phyloP scores from a whole-genome alignment of 371 early-diverging fungal species.

The Saksenaea oblongispora region DNA sequence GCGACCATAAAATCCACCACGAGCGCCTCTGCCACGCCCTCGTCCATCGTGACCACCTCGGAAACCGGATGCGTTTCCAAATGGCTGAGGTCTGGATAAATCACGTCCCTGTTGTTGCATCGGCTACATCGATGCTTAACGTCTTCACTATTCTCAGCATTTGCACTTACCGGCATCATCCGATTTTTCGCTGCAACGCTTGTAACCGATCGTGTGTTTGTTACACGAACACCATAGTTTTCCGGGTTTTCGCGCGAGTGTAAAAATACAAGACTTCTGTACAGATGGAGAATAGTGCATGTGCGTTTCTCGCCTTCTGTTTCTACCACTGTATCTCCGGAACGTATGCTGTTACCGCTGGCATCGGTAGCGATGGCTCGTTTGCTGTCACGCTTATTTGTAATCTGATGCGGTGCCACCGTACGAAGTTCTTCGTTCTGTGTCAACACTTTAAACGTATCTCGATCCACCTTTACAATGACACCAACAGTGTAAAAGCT shows the following conservation, averaged over 20 bases:
- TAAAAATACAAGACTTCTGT: constrained; percentile 66
- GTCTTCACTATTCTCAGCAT: neutral
- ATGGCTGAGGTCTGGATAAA: constrained; percentile 12
- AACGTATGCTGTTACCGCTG: constrained; percentile 72
- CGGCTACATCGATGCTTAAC: neutral
- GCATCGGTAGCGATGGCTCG: constrained; percentile 80
- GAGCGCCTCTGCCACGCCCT: constrained; percentile 52
- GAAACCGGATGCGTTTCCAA: constrained; percentile 18
- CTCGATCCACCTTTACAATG: constrained; percentile 81
- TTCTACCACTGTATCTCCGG: constrained; percentile 82
- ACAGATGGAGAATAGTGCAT: constrained; percentile 73
- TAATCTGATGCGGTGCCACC: constrained; percentile 73
- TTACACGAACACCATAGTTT: constrained; percentile 71
- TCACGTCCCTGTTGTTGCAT: constrained; percentile 6
- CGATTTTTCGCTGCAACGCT: constrained; percentile 36
- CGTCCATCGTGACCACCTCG: constrained; percentile 40
- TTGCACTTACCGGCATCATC: constrained; percentile 11
- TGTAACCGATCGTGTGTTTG: constrained; percentile 55
- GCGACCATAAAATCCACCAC: constrained; percentile 73
- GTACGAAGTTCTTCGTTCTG: constrained; percentile 75
- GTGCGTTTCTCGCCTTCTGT: constrained; percentile 60
- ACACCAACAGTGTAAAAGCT: constrained; percentile 79
- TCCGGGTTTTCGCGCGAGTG: constrained; percentile 66
- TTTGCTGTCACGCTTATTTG: constrained; percentile 64
- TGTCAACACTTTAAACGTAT: constrained; percentile 75